Evolutionary conservation across 257 asterid genomes (phyloP).

Genomic region (Solanum medicagineum): DNA sequence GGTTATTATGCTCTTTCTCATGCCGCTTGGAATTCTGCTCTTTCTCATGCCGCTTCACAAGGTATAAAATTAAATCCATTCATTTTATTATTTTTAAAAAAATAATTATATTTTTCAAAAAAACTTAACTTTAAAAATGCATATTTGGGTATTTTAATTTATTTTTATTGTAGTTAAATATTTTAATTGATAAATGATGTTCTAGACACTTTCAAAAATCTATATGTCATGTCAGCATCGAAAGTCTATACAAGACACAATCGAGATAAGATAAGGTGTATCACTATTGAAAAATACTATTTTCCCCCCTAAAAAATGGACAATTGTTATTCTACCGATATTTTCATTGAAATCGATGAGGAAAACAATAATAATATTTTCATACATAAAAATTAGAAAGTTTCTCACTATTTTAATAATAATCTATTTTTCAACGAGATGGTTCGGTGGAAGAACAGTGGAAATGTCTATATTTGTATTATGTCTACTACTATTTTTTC

Average conservation of each 20-base stretch:
- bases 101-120: neutral
- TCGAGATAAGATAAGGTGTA: too few species aligned
- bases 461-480: too few species aligned
- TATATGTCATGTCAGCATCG: neutral
- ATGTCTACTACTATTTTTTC: too few species aligned
- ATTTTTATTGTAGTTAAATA: neutral
- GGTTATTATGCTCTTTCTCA: slow-evolving; percentile 6
- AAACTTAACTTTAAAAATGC: neutral
- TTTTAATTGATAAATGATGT: neutral
- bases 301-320: too few species aligned
- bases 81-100: neutral
- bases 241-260: neutral
- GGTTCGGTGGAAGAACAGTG: too few species aligned
- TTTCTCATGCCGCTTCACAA: slow-evolving; percentile 8
- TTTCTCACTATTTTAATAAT: too few species aligned
- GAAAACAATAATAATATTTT: too few species aligned
- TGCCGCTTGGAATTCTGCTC: neutral
- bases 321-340: too few species aligned
- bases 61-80: neutral
- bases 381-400: too few species aligned
- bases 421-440: too few species aligned
- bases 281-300: too few species aligned
- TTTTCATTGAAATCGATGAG: too few species aligned
- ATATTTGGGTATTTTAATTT: neutral
- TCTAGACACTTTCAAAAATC: neutral